Evolutionary conservation across 306 rosid genomes (phyloP).

Genomic region (Lablab purpureus): DNA sequence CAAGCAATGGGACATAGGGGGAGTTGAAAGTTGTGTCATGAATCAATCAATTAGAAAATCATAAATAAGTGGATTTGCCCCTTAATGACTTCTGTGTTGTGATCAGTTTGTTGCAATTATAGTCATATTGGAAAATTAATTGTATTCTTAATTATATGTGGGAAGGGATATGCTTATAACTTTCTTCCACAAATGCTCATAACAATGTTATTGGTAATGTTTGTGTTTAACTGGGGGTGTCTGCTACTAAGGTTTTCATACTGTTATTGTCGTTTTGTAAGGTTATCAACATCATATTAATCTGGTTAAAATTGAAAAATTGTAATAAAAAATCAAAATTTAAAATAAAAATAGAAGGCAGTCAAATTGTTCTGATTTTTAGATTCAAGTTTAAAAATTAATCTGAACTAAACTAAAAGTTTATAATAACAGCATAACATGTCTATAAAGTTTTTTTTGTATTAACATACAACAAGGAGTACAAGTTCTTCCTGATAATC

Average conservation of each 20-base stretch:
- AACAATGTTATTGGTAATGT: background rate
- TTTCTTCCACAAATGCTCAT: background rate
- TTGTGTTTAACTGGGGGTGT: too few relatives aligned
- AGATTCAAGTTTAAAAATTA: too few relatives aligned
- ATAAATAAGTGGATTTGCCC: slow-evolving; percentile 38
- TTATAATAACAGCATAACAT: too few relatives aligned
- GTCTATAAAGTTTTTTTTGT: too few relatives aligned
- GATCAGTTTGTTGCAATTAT: background rate
- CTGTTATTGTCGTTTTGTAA: too few relatives aligned
- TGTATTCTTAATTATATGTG: background rate
- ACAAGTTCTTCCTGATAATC: background rate
- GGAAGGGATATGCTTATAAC: background rate
- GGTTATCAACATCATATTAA: background rate
- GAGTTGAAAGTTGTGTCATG: background rate
- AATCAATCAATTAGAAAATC: background rate
- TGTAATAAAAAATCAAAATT: too few relatives aligned
- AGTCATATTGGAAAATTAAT: background rate
- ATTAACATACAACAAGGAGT: background rate
- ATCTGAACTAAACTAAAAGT: too few relatives aligned
- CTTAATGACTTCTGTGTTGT: slow-evolving; percentile 4
- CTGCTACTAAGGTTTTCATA: too few relatives aligned
- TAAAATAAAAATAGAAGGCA: too few relatives aligned
- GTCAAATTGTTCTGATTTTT: background rate
- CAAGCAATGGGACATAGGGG: background rate
- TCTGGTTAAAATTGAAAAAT: too few relatives aligned